These are phyloP conservation scores for Exidia glandulosa DNA, from an alignment of 768 basidiomycete genomes.

Conservation along the genomic window DNA sequence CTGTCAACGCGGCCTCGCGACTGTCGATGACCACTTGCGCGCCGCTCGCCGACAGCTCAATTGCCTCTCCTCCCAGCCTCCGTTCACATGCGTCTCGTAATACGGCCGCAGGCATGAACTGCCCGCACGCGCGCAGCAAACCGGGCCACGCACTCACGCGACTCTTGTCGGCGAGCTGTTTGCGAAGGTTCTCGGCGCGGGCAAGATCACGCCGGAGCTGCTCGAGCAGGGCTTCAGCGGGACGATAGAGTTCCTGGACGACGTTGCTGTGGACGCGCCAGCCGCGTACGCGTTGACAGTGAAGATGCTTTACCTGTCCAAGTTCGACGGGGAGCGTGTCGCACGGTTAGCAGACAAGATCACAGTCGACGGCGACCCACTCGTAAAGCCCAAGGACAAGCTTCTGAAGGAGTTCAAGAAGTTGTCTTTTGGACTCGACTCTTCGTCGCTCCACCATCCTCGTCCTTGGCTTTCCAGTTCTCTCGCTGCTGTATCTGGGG, in stretches of 20 bases:
- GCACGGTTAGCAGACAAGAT: slow-evolving; percentile 20
- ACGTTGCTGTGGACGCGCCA: slow-evolving; percentile 84
- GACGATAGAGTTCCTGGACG: slow-evolving; percentile 70
- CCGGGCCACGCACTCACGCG: too few species aligned
- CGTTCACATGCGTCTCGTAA: too few species aligned
- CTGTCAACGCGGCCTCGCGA: too few species aligned
- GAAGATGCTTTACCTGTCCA: slow-evolving; percentile 59
- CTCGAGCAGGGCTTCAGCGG: slow-evolving; percentile 69
- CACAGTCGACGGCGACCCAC: slow-evolving; percentile 23
- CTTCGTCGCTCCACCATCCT: too few species aligned
- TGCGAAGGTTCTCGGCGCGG: slow-evolving; percentile 45
- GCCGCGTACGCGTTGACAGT: slow-evolving; percentile 71
- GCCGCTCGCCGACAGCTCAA: too few species aligned
- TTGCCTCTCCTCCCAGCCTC: too few species aligned
- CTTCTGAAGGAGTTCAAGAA: slow-evolving; percentile 15
- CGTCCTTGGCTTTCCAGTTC: too few species aligned
- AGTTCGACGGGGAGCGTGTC: slow-evolving; percentile 40
- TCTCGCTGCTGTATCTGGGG: too few species aligned
- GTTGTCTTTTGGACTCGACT: too few species aligned
- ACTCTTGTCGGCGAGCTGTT: slow-evolving; percentile 71
- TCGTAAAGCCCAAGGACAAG: slow-evolving; percentile 24
- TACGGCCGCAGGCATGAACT: too few species aligned
- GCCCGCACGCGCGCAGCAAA: too few species aligned
- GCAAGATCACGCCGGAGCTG: slow-evolving; percentile 41
- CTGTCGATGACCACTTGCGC: too few species aligned